phyloP scores from a whole-genome alignment of 768 basidiomycete genomes.

The Termitomyces sp. region DNA sequence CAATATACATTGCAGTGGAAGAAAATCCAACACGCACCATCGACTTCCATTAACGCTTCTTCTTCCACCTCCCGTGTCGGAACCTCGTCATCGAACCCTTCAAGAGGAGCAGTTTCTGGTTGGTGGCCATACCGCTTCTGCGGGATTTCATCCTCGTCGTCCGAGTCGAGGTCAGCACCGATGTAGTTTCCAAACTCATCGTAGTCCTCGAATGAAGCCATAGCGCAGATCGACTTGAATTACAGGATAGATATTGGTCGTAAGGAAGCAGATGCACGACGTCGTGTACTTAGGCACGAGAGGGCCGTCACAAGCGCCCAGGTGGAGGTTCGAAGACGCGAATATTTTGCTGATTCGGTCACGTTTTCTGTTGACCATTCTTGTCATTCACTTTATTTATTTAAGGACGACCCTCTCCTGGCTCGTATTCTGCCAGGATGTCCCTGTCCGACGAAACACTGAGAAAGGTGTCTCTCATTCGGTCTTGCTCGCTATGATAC shows the following conservation, averaged over 20 bases:
- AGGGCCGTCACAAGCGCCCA: slow-evolving; percentile 3
- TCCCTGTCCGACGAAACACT: slow-evolving; percentile 30
- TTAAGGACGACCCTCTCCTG: background rate
- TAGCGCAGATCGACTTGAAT: slow-evolving; percentile 11
- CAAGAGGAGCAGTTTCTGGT: slow-evolving; percentile 49
- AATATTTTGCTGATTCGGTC: slow-evolving; percentile 29
- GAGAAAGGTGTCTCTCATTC: slow-evolving; percentile 45
- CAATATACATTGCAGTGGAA: slow-evolving; percentile 12
- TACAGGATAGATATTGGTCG: slow-evolving; percentile 1
- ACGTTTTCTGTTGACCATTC: slow-evolving; percentile 6
- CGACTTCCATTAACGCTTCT: slow-evolving; percentile 77
- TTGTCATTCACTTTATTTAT: background rate
- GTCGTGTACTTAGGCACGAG: background rate
- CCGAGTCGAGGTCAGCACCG: slow-evolving; percentile 90
- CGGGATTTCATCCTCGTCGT: slow-evolving; percentile 62
- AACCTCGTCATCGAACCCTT: slow-evolving; percentile 82
- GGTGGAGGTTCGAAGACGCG: slow-evolving; percentile 8
- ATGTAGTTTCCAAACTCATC: slow-evolving; percentile 98
- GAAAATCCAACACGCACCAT: slow-evolving; percentile 41
- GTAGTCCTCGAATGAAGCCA: slow-evolving; percentile 72
- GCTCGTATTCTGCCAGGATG: slow-evolving; percentile 12
- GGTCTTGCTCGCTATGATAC: slow-evolving; percentile 4
- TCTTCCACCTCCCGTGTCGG: slow-evolving; percentile 48
- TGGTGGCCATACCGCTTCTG: slow-evolving; percentile 42
- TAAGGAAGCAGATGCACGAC: background rate